These are phyloP conservation scores for Waitea zeae DNA, from an alignment of 1,284 basidiomycete species.

Conservation along the genomic window DNA sequence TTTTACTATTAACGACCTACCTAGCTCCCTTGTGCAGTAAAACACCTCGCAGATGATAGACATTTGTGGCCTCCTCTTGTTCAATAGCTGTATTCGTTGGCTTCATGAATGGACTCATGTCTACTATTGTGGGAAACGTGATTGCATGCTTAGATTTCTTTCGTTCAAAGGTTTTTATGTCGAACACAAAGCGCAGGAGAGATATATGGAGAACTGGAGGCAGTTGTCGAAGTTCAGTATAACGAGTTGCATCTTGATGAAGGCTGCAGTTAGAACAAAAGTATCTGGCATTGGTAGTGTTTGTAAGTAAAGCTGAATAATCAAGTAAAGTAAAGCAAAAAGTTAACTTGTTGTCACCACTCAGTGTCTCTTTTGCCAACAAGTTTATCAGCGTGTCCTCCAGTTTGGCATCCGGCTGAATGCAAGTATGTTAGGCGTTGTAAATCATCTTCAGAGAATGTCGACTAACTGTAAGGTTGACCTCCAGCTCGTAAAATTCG, in stretches of 20 bases:
- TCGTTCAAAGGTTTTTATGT: constrained; percentile 55
- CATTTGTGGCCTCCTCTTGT: constrained; percentile 11
- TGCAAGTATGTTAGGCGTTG: constrained; percentile 3
- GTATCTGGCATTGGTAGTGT: constrained; percentile 32
- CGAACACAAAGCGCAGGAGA: constrained; percentile 77
- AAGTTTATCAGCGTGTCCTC: too few species aligned
- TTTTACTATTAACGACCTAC: too few species aligned
- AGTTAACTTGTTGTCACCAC: constrained; percentile 78
- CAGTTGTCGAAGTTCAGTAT: constrained; percentile 44
- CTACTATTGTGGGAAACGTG: constrained; percentile 52
- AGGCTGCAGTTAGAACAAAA: constrained; percentile 53
- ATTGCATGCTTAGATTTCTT: constrained; percentile 73
- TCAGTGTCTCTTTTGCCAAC: constrained; percentile 58
- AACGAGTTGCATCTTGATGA: constrained; percentile 63
- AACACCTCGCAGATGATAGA: constrained; percentile 71
- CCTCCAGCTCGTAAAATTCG: constrained; percentile 74
- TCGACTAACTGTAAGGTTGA: constrained; percentile 50
- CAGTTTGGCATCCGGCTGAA: constrained; percentile 51
- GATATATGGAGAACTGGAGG: constrained; percentile 84
- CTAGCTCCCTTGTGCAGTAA: constrained; percentile 72
- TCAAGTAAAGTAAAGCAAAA: too few species aligned
- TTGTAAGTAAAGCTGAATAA: background rate
- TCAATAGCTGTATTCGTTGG: background rate
- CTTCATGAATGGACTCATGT: constrained; percentile 50
- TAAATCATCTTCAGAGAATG: constrained; percentile 2